Evolutionary conservation across 1,284 basidiomycete species (phyloP).

Genomic region (Wallemia mellicola): DNA sequence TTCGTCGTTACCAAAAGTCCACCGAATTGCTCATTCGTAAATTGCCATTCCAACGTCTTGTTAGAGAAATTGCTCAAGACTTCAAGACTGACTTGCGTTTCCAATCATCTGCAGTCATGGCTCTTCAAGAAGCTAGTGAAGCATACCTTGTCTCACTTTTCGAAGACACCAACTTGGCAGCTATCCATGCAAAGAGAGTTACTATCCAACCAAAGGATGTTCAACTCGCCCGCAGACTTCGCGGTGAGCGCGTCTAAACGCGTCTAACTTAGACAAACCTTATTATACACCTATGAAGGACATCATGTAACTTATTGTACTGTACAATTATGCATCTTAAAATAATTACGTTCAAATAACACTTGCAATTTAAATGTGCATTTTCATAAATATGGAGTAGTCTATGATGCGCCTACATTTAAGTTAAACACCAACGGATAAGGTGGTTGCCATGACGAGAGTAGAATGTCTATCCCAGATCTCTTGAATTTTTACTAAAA

Average conservation of each 20-base stretch:
- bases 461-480: not conserved
- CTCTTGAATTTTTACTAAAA: not conserved
- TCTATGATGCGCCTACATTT: not conserved
- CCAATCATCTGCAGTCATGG: too few relatives aligned
- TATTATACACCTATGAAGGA: too few relatives aligned
- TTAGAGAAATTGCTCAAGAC: too few relatives aligned
- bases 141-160: too few relatives aligned
- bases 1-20: conserved; percentile 85
- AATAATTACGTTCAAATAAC: too few relatives aligned
- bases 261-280: too few relatives aligned
- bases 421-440: not conserved
- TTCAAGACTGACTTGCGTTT: too few relatives aligned
- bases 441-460: not conserved
- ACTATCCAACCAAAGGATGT: conserved; percentile 41
- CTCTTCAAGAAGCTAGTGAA: too few relatives aligned
- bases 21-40: conserved; percentile 76
- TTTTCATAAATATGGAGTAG: not conserved
- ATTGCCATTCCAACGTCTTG: conserved; percentile 4
- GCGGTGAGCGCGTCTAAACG: conserved; percentile 19
- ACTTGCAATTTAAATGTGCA: too few relatives aligned
- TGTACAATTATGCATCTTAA: too few relatives aligned
- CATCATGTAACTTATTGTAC: too few relatives aligned
- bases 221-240: conserved; percentile 27
- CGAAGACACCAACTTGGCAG: too few relatives aligned
- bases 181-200: conserved; percentile 7